Evolutionary conservation across 192 early-diverging fungal species (phyloP), one percentile per base, ranked within the genome.

Genomic region (Dispira simplex): DNA sequence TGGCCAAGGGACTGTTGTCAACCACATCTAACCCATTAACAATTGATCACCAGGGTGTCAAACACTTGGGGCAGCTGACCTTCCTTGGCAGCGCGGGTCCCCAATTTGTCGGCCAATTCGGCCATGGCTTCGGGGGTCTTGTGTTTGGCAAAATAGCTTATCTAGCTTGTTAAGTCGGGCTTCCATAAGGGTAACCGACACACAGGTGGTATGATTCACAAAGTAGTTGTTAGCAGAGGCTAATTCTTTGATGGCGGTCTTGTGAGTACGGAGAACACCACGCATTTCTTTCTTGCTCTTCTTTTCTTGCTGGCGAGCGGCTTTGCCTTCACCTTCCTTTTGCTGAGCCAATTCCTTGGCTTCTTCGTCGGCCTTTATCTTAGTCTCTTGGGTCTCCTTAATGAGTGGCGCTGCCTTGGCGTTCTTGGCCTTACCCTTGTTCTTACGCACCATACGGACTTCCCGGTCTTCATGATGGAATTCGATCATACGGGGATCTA

Each of bases 381-480:
- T 75, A 62, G 71, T 63, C 32, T 39, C 32, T 39, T 39, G 32
- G 44, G 65, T 53, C 39, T 28, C 43, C 62, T 75, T 73, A 8
- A 67, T 68, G 20, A 70, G 68, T 66, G 66, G 67, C 53, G 66
- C 67, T 32, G 78, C 82, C 52, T 81, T 87, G 46, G 79, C 82
- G 68, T 91, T 87, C 71, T 85, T 90, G 23, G 8, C 54, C 62
- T 90, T 90, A 63, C 84, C 76, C 77, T 88, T 88, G 77, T 95
- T 95, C 32, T 39, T 39, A 39, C 32, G 32, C 64, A 90, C 88
- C 48, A 93, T 90, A 67, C 91, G 90, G 48, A 85, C 86, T 65
- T 77, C 77, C 79, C 90, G 91, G 64, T 97, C 97, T 64, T 86
- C 87, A 71, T 90, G 86, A 72, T 85, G 90, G 83, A 92, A 96